Evolutionary conservation across 305 asterid genomes (phyloP).

Genomic region (Nicotiana rustica): DNA sequence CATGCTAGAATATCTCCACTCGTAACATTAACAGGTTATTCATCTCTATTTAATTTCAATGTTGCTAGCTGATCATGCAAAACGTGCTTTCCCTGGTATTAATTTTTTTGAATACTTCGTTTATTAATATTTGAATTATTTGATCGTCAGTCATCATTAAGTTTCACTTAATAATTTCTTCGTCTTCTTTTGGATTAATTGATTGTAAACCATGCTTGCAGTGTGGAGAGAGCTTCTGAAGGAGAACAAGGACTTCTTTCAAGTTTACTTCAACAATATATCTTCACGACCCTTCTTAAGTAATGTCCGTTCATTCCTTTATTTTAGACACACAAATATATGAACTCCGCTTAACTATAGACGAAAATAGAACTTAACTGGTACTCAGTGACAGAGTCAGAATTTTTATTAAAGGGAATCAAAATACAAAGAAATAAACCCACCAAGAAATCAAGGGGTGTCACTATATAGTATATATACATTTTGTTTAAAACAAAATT

Average conservation of each 20-base stretch:
- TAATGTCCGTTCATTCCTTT: conserved; percentile 23
- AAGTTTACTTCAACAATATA: conserved; percentile 54
- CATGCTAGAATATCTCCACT: conserved; percentile 65
- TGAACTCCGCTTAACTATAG: too few relatives aligned
- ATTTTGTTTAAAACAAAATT: too few relatives aligned
- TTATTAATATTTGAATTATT: not conserved
- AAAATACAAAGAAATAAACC: too few relatives aligned
- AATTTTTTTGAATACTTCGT: not conserved
- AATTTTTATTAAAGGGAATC: too few relatives aligned
- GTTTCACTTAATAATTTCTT: too few relatives aligned
- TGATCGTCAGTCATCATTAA: too few relatives aligned
- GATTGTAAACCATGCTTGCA: not conserved
- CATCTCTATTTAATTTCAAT: not conserved
- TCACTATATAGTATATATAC: too few relatives aligned
- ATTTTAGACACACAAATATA: too few relatives aligned
- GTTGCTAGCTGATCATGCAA: not conserved
- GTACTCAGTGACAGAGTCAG: too few relatives aligned
- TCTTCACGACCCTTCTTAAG: conserved; percentile 49
- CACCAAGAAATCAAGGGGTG: too few relatives aligned
- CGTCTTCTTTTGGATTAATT: not conserved
- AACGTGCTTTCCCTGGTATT: not conserved
- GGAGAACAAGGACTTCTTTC: conserved; percentile 79
- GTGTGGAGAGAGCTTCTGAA: conserved; percentile 48
- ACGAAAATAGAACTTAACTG: too few relatives aligned
- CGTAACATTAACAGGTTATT: conserved; percentile 61